Percentiles rank a stretch among this genome's conserved stretches.
These are phyloP conservation scores for Verticillium nonalfalfae DNA, from an alignment of 2,329 filamentous ascomycete genomes.

Conservation along the genomic window DNA sequence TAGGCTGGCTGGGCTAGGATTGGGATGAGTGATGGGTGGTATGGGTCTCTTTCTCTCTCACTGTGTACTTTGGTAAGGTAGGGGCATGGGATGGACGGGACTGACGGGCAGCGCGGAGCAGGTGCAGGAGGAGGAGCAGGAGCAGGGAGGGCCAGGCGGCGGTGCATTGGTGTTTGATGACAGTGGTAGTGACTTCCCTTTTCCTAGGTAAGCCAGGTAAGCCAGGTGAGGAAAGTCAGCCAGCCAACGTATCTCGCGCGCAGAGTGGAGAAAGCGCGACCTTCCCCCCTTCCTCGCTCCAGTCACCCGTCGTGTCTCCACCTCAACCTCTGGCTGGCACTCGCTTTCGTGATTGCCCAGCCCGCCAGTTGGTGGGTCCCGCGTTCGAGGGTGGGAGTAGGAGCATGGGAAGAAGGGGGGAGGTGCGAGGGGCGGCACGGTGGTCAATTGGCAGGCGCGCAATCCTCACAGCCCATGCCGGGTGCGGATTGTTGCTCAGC, in stretches of 20 bases:
- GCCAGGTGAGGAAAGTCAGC: not conserved
- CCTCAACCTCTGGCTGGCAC: constrained; percentile 1
- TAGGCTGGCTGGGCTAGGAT: not conserved
- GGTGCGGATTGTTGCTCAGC: not conserved
- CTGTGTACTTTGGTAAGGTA: too few relatives aligned
- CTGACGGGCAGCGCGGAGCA: not conserved
- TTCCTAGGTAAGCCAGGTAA: not conserved
- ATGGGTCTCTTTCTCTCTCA: not conserved
- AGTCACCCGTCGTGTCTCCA: not conserved
- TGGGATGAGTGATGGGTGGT: not conserved
- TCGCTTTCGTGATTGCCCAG: not conserved
- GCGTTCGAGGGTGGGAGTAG: not conserved
- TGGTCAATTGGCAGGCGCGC: not conserved
- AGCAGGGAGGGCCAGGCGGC: not conserved
- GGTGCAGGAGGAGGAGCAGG: not conserved
- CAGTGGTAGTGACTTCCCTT: not conserved
- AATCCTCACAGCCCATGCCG: not conserved
- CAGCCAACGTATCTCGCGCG: not conserved
- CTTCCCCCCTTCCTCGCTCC: not conserved
- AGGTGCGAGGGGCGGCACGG: not conserved
- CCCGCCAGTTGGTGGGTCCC: not conserved
- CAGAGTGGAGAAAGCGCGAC: not conserved
- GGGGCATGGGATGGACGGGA: not conserved
- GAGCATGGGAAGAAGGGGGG: not conserved
- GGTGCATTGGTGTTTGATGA: constrained; percentile 4